Percentiles rank a stretch among this genome's conserved stretches.
Conservation (phyloP, 805 yeast genomes). For the Spencermartinsiella europaea region DNA sequence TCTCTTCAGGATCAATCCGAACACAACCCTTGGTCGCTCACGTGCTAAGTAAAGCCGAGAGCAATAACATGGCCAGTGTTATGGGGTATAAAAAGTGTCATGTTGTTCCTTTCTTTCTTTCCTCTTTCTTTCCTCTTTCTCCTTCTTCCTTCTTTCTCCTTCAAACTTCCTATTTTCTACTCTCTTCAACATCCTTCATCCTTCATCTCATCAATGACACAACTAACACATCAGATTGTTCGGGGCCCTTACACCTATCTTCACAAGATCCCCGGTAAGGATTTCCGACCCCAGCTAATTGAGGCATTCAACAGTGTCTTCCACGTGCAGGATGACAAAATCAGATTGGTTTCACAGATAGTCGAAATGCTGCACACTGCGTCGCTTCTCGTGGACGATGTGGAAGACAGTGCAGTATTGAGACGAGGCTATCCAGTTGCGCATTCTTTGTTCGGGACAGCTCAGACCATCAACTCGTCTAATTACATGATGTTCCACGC, state of each 20-base stretch:
- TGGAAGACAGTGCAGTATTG: conserved; percentile 69
- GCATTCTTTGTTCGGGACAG: conserved; percentile 69
- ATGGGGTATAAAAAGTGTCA: too few relatives aligned
- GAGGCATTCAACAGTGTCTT: conserved; percentile 51
- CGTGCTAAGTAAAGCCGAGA: too few relatives aligned
- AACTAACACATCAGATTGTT: conserved; percentile 20
- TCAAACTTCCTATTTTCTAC: too few relatives aligned
- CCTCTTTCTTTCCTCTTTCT: too few relatives aligned
- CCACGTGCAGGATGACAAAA: conserved; percentile 35
- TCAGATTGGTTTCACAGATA: conserved; percentile 41
- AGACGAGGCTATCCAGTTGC: conserved; percentile 80
- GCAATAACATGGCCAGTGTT: too few relatives aligned
- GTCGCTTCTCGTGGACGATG: conserved; percentile 74
- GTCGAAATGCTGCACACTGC: conserved; percentile 63
- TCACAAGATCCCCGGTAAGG: conserved; percentile 50
- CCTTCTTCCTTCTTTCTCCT: too few relatives aligned
- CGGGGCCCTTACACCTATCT: conserved; percentile 50
- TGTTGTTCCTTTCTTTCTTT: too few relatives aligned
- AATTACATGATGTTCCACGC: conserved; percentile 78
- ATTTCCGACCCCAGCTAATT: conserved; percentile 46
- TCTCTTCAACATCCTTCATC: too few relatives aligned
- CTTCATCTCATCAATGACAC: too few relatives aligned
- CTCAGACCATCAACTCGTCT: conserved; percentile 77
- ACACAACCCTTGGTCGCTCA: too few relatives aligned
- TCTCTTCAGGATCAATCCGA: too few relatives aligned